phyloP scores from a whole-genome alignment of 805 yeast species.

The Cyberlindnera xishuangbannaensis region DNA sequence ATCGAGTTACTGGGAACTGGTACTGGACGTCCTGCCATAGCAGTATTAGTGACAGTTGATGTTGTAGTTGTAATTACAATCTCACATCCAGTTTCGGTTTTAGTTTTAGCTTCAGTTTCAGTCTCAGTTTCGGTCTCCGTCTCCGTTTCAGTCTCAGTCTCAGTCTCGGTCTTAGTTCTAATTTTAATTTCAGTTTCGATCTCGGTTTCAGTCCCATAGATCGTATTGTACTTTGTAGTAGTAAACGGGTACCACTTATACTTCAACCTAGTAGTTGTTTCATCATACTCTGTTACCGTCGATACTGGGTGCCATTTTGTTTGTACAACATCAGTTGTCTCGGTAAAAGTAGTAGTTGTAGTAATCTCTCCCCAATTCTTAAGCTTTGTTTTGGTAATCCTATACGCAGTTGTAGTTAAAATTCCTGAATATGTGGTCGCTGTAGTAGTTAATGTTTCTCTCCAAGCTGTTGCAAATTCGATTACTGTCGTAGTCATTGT shows the following conservation, averaged over 20 bases:
- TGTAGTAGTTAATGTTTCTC: conserved; percentile 14
- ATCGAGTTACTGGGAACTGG: no score
- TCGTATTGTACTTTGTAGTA: conserved; percentile 11
- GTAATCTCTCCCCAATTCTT: conserved; percentile 15
- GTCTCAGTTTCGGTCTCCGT: no score
- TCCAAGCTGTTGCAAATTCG: conserved; percentile 19
- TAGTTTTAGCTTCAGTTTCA: no score
- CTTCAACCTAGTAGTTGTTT: conserved; percentile 16
- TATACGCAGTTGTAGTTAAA: conserved; percentile 15
- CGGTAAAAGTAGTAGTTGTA: conserved; percentile 15
- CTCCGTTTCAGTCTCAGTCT: conserved; percentile 4
- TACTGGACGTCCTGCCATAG: no score
- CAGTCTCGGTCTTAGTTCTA: conserved; percentile 1
- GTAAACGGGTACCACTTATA: conserved; percentile 23
- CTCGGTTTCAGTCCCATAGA: neutral
- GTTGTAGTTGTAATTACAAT: conserved; percentile 14
- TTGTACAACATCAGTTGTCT: conserved; percentile 15
- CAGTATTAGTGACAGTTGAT: conserved; percentile 6
- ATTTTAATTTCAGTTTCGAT: neutral
- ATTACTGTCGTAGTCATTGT: conserved; percentile 15
- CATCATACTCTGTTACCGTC: conserved; percentile 22
- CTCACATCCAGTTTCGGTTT: no score
- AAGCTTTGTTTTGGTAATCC: conserved; percentile 12
- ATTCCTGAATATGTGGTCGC: conserved; percentile 13
- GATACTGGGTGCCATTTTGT: conserved; percentile 22